A percentile compares a stretch with the other conserved stretches of the same genome.
phyloP scores from a whole-genome alignment of 495 filamentous ascomycete species.

The Penicillium soppii region DNA sequence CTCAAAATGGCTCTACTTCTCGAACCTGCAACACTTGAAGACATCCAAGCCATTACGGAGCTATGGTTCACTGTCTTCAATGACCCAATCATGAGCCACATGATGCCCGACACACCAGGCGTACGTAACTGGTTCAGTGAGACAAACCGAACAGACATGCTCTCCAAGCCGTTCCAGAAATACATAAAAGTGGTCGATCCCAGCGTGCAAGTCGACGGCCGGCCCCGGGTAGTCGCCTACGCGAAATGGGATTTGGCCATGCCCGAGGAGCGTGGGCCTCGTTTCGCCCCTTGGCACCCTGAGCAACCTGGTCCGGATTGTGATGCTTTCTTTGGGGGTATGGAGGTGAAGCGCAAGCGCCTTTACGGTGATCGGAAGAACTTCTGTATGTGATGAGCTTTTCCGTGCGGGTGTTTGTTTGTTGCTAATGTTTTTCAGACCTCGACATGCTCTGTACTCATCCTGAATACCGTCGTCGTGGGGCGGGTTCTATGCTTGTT shows the following conservation, averaged over 20 bases:
- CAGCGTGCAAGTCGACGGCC: constrained; percentile 8
- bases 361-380: constrained; percentile 28
- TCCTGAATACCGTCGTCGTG: constrained; percentile 45
- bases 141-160: constrained; percentile 18
- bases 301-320: constrained; percentile 16
- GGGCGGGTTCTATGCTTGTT: constrained; percentile 50
- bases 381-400: constrained; percentile 14
- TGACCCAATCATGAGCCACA: constrained; percentile 11
- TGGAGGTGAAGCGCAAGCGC: constrained; percentile 18
- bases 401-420: background rate
- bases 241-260: constrained; percentile 29
- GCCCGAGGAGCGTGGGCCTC: constrained; percentile 23
- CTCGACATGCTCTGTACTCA: constrained; percentile 52
- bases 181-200: constrained; percentile 31
- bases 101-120: constrained; percentile 27
- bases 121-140: constrained; percentile 24
- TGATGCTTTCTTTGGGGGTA: constrained; percentile 13
- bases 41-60: constrained; percentile 18
- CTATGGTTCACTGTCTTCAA: constrained; percentile 31
- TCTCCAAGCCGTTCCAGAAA: constrained; percentile 20
- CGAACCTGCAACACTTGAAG: constrained; percentile 21
- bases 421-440: constrained; percentile 22
- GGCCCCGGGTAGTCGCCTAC: constrained; percentile 22
- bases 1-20: constrained; percentile 7
- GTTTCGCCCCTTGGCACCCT: constrained; percentile 26